Percentiles rank a stretch among this genome's conserved stretches.
Evolutionary conservation across 2,329 filamentous ascomycete genomes (phyloP).

Genomic region (Cladosporium sp.): DNA sequence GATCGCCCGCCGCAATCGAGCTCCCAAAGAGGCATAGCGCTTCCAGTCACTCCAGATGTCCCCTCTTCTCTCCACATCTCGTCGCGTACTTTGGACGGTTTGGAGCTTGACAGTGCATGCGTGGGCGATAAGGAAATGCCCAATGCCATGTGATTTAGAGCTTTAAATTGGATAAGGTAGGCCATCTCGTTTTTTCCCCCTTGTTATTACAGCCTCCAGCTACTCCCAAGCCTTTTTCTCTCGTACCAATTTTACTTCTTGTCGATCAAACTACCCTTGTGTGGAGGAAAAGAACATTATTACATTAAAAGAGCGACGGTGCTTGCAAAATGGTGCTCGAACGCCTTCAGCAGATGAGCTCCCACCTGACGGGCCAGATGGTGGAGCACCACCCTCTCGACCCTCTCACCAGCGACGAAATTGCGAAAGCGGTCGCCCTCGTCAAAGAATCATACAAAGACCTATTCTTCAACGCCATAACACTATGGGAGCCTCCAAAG

Average conservation of each 20-base stretch:
- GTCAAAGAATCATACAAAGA: conserved; percentile 65
- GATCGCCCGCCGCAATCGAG: not conserved
- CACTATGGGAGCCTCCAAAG: conserved; percentile 80
- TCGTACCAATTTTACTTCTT: not conserved
- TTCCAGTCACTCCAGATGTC: not conserved
- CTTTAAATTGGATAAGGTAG: conserved; percentile 1
- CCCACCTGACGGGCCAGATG: conserved; percentile 54
- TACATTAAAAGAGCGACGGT: not conserved
- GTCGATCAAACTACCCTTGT: not conserved
- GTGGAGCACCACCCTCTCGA: conserved; percentile 67
- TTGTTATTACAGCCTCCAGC: not conserved
- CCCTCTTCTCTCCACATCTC: conserved; percentile 8
- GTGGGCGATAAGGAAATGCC: conserved; percentile 1
- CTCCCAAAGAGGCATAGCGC: conserved; percentile 2
- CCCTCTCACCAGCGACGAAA: conserved; percentile 67
- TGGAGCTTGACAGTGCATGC: conserved; percentile 8
- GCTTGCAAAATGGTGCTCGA: conserved; percentile 39
- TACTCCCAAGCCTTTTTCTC: not conserved
- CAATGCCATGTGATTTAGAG: not conserved
- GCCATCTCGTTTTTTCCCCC: not conserved
- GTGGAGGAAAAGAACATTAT: not conserved
- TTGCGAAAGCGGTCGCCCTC: conserved; percentile 63
- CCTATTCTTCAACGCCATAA: conserved; percentile 81
- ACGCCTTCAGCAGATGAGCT: conserved; percentile 58
- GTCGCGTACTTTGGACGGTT: conserved; percentile 9